phyloP scores from a whole-genome alignment of 1,284 basidiomycete species.

The Irpex sp. region DNA sequence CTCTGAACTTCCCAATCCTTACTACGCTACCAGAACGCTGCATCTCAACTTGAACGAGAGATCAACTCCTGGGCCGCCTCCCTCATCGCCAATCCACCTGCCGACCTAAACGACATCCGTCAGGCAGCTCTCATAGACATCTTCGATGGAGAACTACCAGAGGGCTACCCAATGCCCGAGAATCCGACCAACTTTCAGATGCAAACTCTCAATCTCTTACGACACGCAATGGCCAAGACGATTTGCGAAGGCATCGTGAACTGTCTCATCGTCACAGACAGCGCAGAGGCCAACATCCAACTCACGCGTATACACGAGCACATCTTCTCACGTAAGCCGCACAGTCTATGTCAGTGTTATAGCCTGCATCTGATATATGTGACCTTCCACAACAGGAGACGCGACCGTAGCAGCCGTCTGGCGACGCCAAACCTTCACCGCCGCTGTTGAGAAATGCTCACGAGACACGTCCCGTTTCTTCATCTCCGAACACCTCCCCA shows the following conservation, averaged over 20 bases:
- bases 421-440: slow-evolving; percentile 81
- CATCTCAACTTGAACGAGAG: slow-evolving; percentile 71
- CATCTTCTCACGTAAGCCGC: slow-evolving; percentile 66
- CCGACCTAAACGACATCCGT: slow-evolving; percentile 49
- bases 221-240: slow-evolving; percentile 73
- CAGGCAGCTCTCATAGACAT: slow-evolving; percentile 61
- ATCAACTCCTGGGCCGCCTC: slow-evolving; percentile 84
- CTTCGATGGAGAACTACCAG: slow-evolving; percentile 34
- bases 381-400: slow-evolving; percentile 47
- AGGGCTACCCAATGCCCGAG: slow-evolving; percentile 14
- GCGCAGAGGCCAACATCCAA: slow-evolving; percentile 74
- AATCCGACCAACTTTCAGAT: slow-evolving; percentile 47
- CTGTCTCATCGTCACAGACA: slow-evolving; percentile 73
- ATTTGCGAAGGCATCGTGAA: slow-evolving; percentile 80
- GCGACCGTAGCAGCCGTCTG: slow-evolving; percentile 79
- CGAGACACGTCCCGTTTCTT: slow-evolving; percentile 63
- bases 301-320: slow-evolving; percentile 81
- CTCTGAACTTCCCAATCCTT: not conserved
- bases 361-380: not conserved
- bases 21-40: slow-evolving; percentile 50
- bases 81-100: slow-evolving; percentile 55
- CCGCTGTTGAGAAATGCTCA: slow-evolving; percentile 71
- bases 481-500: slow-evolving; percentile 63
- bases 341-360: not conserved
- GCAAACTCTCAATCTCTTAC: slow-evolving; percentile 70